Evolutionary conservation across 2,329 filamentous ascomycete genomes (phyloP).

Genomic region (Elsinoe necatrix): DNA sequence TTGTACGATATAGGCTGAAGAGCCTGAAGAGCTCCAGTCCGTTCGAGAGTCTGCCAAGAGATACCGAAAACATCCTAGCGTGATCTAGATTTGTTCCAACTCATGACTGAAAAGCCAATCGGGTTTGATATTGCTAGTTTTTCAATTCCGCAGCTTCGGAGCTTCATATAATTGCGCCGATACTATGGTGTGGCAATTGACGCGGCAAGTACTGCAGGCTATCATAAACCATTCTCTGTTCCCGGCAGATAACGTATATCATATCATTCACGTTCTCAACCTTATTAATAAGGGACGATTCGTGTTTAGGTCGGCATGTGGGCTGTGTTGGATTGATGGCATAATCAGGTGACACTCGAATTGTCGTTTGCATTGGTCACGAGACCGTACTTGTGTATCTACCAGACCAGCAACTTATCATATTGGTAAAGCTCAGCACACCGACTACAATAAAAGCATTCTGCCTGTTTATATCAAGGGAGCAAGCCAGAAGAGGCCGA

Average conservation of each 20-base stretch:
- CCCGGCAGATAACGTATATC: no score
- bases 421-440: conserved; percentile 13
- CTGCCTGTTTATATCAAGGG: conserved; percentile 15
- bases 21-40: not conserved
- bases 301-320: no score
- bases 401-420: not conserved
- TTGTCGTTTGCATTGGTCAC: not conserved
- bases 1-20: not conserved
- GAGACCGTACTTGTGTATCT: not conserved
- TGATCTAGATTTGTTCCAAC: not conserved
- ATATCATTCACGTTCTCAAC: no score
- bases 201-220: not conserved
- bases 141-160: not conserved
- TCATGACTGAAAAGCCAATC: not conserved
- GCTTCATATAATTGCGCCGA: not conserved
- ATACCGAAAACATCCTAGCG: not conserved
- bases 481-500: conserved; percentile 15
- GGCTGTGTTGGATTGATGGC: no score
- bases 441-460: conserved; percentile 18
- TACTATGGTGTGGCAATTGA: not conserved
- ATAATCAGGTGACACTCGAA: no score
- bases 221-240: no score
- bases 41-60: not conserved
- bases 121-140: not conserved
- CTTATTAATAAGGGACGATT: no score